phyloP scores from a whole-genome alignment of 192 early-diverging fungal species.

The Umbelopsis sp. region DNA sequence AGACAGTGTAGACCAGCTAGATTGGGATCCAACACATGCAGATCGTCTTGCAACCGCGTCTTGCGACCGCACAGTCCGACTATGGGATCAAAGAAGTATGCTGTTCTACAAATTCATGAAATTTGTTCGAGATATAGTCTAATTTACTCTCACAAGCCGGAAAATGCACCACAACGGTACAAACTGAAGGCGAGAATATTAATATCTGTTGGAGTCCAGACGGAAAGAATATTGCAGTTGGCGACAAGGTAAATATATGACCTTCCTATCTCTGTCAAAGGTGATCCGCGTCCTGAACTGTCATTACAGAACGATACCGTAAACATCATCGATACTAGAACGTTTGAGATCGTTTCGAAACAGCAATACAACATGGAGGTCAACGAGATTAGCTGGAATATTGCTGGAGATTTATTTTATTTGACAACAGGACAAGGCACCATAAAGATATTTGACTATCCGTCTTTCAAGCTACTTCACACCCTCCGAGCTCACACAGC shows the following conservation, averaged over 20 bases:
- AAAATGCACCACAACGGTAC: slow-evolving; percentile 58
- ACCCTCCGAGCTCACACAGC: slow-evolving; percentile 72
- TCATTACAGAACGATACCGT: slow-evolving; percentile 68
- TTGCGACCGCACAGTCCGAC: slow-evolving; percentile 73
- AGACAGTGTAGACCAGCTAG: slow-evolving; percentile 78
- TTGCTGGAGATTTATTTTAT: slow-evolving; percentile 70
- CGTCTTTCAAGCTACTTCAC: slow-evolving; percentile 57
- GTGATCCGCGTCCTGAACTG: background rate
- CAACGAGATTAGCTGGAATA: slow-evolving; percentile 85
- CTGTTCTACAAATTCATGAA: background rate
- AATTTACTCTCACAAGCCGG: slow-evolving; percentile 41
- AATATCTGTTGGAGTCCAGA: slow-evolving; percentile 85
- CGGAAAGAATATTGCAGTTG: slow-evolving; percentile 77
- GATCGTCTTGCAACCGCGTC: slow-evolving; percentile 75
- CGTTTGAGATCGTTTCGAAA: slow-evolving; percentile 38
- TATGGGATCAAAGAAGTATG: slow-evolving; percentile 82
- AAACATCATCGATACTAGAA: slow-evolving; percentile 75
- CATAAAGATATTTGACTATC: slow-evolving; percentile 70
- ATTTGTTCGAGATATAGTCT: background rate
- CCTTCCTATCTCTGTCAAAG: too few relatives aligned
- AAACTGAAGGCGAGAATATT: slow-evolving; percentile 82
- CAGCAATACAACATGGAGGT: slow-evolving; percentile 63
- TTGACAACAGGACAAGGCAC: slow-evolving; percentile 79
- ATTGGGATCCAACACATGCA: slow-evolving; percentile 77
- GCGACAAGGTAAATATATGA: slow-evolving; percentile 69